Evolutionary conservation across 164 flowering plant genomes (phyloP), one percentile per base, ranked within the genome.

Genomic region (Kingdonia uniflora): DNA sequence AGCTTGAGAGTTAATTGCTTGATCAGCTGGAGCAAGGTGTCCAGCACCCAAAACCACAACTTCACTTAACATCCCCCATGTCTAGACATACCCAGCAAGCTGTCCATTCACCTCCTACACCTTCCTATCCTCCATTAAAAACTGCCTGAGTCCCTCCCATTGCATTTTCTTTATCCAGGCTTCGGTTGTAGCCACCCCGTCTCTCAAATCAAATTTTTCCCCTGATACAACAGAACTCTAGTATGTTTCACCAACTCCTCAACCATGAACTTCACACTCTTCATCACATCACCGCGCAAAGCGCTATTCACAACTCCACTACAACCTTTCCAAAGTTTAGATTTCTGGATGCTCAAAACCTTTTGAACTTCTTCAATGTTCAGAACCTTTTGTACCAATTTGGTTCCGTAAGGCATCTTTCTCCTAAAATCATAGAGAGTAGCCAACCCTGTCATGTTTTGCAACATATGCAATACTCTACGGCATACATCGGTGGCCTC

Each of bases 51-150:
- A 58, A 35, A 84, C 80, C 51, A 84, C 81, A 25, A 60, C 90
- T 55, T 84, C 78, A 39, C 70, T 83, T 68, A 85, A 64, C 46
- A 57, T 77, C 20, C 60, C 74, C 82, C 82, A 84, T 54, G 60
- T 85, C 71, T 85, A 95, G 59, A 85, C 87, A 71, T 80, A 89
- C 46, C 95, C 95, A 45, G 87, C 80, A 44, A 81, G 47, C 58
- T 52, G 66, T 19, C 65, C 82, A 17, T 73, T 69, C 61, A 76
- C 87, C 62, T 57, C 60, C 95, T 91, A 88, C 25, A 83, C 69
- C 51, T 67, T 71, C 68, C 95, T 71, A 45, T 83, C 84, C 11
- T 81, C 89, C 39, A 38, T 51, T 61, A 70, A 15, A 55, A 71
- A 85, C 55, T 59, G 37, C 25, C 43, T 68, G 40, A 80, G 55